Evolutionary conservation across 2,329 filamentous ascomycete genomes (phyloP), one percentile per base, ranked within the genome.

Genomic region (Plectosphaerella sp.): DNA sequence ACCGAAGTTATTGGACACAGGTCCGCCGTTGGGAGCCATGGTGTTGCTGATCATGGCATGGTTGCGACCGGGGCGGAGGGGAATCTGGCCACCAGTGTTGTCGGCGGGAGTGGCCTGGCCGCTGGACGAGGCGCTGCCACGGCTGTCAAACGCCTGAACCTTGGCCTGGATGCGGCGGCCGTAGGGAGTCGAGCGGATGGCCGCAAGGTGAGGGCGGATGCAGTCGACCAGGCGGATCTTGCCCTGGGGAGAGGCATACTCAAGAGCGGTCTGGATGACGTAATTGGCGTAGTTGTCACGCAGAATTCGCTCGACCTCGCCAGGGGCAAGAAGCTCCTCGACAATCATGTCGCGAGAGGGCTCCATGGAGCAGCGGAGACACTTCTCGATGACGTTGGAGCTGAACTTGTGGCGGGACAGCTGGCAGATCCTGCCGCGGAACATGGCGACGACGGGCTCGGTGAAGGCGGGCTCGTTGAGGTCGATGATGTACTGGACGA

Each of bases 381-480:
- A 92, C 70, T 99, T 99, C 76, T 99, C 94, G 57, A 99, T 93
- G 53, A 99, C 94, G 62, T 99, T 99, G 64, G 94, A 97, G 74
- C 91, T 97, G 76, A 99, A 99, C 73, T 99, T 99, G 76, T 99
- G 94, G 67, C 91, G 92, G 6, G 94, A 97, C 15, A 81, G 81
- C 71, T 70, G 80, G 64, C 67, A 88, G 75, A 83, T 89, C 76
- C 78, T 79, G 61, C 87, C 87, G 52, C 80, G 75, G 75, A 99
- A 97, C 64, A 86, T 87, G 50, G 80, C 76, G 55, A 95, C 94
- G 41, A 99, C 78, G 4, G 93, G 93, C 63, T 94, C 88, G 1
- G 93, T 97, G 72, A 96, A 97, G 60, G 77, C 78, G 12, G 87
- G 79, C 65, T 99, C 91, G 59, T 91, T 91, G 51, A 97, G 81